Percentiles rank a stretch among this genome's conserved stretches.
phyloP scores from a whole-genome alignment of 805 yeast species.

The Saccharomycopsis javanensis region DNA sequence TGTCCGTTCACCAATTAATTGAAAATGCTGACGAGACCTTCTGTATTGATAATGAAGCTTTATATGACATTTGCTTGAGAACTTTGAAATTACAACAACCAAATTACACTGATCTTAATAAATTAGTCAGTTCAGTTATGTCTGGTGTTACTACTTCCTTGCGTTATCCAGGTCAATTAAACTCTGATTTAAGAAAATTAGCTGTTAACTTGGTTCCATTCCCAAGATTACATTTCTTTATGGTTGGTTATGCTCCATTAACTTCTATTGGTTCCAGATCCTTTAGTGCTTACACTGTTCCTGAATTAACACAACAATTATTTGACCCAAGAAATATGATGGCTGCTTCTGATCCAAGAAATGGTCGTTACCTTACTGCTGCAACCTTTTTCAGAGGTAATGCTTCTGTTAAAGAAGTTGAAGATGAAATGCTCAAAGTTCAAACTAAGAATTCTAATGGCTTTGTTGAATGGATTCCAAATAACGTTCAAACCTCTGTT shows the following conservation, averaged over 20 bases:
- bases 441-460: conserved; percentile 73
- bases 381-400: conserved; percentile 94
- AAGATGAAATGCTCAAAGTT: conserved; percentile 81
- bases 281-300: conserved; percentile 77
- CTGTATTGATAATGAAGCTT: conserved; percentile 91
- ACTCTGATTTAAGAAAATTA: conserved; percentile 83
- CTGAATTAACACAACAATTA: conserved; percentile 89
- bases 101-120: conserved; percentile 67
- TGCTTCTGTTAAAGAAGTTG: conserved; percentile 87
- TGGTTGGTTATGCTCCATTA: conserved; percentile 92
- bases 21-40: conserved; percentile 89
- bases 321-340: conserved; percentile 89
- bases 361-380: conserved; percentile 85
- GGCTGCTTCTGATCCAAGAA: conserved; percentile 90
- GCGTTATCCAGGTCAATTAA: conserved; percentile 92
- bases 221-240: conserved; percentile 91
- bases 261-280: conserved; percentile 72
- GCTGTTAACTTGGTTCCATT: conserved; percentile 93
- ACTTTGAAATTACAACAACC: conserved; percentile 79
- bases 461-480: conserved; percentile 95
- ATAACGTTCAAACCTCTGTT: conserved; percentile 88
- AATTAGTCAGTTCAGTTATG: conserved; percentile 83
- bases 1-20: conserved; percentile 83
- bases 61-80: conserved; percentile 79
- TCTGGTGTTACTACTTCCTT: conserved; percentile 90